Evolutionary conservation across 306 rosid species (phyloP).

Genomic region (Cucumis hystrix): DNA sequence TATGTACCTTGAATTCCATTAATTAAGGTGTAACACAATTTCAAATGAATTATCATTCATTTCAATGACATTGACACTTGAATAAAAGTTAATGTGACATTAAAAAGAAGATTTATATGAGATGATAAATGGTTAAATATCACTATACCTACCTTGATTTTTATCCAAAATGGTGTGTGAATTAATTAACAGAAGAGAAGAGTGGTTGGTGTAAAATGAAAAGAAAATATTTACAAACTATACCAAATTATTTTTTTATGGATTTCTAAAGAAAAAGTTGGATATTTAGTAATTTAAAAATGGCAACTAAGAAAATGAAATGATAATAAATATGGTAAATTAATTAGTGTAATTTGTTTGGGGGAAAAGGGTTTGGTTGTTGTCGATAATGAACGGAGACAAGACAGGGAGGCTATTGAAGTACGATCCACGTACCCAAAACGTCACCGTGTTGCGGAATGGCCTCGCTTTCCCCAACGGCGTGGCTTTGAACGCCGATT

Average conservation of each 20-base stretch:
- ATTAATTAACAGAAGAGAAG: too few species aligned
- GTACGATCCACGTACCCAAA: conserved; percentile 27
- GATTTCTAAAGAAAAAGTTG: neutral
- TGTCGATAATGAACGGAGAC: conserved; percentile 26
- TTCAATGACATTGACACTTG: neutral
- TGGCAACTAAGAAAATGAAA: neutral
- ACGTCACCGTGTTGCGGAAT: conserved; percentile 22
- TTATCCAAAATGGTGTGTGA: neutral
- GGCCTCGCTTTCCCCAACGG: conserved; percentile 50
- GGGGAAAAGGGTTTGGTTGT: conserved; percentile 17
- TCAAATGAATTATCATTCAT: neutral
- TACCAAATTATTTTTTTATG: too few species aligned
- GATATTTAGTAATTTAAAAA: too few species aligned
- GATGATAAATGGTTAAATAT: neutral
- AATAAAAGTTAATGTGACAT: neutral
- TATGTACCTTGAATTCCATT: neutral
- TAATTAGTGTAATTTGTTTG: neutral
- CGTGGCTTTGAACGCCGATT: conserved; percentile 45
- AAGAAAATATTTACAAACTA: too few species aligned
- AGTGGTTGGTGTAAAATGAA: too few species aligned
- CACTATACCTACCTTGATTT: neutral
- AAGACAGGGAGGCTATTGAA: conserved; percentile 40
- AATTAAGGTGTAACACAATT: neutral
- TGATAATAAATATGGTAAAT: neutral
- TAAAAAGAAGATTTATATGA: neutral